phyloP scores from a whole-genome alignment of 2,329 filamentous ascomycete genomes.

The Fusarium compactum region DNA sequence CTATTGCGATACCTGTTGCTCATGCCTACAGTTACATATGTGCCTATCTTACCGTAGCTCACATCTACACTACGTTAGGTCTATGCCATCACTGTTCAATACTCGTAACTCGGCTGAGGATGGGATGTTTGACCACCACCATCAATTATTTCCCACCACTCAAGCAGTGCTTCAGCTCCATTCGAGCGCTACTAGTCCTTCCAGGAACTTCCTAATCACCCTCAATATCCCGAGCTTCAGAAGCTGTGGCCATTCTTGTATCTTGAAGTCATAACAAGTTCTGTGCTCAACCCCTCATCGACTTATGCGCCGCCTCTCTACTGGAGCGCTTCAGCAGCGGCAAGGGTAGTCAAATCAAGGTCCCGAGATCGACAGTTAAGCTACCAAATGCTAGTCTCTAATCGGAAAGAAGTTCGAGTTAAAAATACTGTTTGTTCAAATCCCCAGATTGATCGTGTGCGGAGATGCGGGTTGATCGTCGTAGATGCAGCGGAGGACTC shows the following conservation, averaged over 20 bases:
- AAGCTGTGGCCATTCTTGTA: background rate
- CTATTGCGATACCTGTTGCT: background rate
- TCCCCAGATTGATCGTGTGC: background rate
- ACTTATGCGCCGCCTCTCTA: slow-evolving; percentile 32
- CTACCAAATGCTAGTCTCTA: slow-evolving; percentile 1
- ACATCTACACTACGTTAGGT: background rate
- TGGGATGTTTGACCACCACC: background rate
- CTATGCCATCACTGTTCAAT: background rate
- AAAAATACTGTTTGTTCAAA: slow-evolving; percentile 13
- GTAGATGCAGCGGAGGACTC: background rate
- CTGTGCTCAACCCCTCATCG: slow-evolving; percentile 18
- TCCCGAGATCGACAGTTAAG: slow-evolving; percentile 19
- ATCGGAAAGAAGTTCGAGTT: slow-evolving; percentile 6
- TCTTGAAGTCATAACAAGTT: background rate
- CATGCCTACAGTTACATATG: background rate
- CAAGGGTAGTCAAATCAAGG: slow-evolving; percentile 24
- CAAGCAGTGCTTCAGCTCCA: background rate
- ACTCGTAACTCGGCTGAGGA: background rate
- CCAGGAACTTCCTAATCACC: background rate
- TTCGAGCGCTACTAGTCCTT: slow-evolving; percentile 19
- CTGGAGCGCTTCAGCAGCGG: slow-evolving; percentile 33
- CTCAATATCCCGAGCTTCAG: background rate
- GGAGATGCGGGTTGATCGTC: background rate
- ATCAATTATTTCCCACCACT: background rate
- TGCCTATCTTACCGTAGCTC: background rate